Evolutionary conservation across 495 filamentous ascomycete species (phyloP), one percentile per base, ranked within the genome.

Genomic region (Friedmanniomyces simplex): DNA sequence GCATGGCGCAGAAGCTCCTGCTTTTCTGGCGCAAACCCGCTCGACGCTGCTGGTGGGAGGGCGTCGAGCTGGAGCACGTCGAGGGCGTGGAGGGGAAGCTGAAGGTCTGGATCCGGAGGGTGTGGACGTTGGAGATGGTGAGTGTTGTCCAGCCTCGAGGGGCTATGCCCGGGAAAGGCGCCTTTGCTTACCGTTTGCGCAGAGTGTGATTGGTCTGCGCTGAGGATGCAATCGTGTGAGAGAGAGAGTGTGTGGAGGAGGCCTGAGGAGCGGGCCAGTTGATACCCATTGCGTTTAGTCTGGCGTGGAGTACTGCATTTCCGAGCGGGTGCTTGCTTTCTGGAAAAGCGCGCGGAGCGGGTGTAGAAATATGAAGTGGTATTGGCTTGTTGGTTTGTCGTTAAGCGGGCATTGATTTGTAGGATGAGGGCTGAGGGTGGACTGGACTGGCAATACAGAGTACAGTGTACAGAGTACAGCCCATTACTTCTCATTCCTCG

Each of bases 61-160:
- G 93, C 10, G 85, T 96, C n/a, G 91, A 96, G 66, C 76, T 99
- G 21, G 80, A 89, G 18, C 72, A 85, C 54, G 87, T 99, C 14
- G 94, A 96, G 49, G 93, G 93, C 12, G 81, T 96, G 16, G 83
- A 95, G 36, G 94, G 93, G 26, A 87, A 83, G 63, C 74, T 99
- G 66, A 99, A 97, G 71, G 89, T 97, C 58, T 99, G 93, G 93
- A 96, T 97, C 65, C 79, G 93, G 58, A 77, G 93, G 65, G 93
- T 99, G 58, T 99, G 93, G 93, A 99, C 93, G 58, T 76, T 99
- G 55, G 93, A 99, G 80, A 99, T 99, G 93, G 84, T 87, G 72
- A 67, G 79, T 63, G 1, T 21, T 32, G 22, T 45, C 45, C 21
- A 45, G 30, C 36, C 28, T 25, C 43, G 48, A 28, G 32, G 46